Evolutionary conservation across 164 flowering plant genomes (phyloP).

Genomic region (Magnolia kwangsiensis): DNA sequence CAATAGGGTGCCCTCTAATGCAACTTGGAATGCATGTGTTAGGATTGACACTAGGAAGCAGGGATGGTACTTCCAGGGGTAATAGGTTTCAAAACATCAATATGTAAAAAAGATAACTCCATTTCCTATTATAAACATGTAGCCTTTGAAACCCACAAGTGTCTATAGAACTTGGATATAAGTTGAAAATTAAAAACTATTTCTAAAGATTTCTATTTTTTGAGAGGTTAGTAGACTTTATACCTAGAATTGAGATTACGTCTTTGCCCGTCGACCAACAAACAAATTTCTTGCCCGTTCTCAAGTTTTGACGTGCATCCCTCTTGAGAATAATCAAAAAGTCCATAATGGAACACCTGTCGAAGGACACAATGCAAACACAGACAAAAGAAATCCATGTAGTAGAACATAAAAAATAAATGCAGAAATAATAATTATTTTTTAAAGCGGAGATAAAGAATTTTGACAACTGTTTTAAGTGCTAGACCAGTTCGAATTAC

Average conservation of each 20-base stretch:
- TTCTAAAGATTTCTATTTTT: neutral
- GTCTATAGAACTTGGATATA: too few relatives aligned
- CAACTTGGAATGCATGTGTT: neutral
- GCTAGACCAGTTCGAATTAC: neutral
- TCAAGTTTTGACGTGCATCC: slow-evolving; percentile 27
- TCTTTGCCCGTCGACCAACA: slow-evolving; percentile 56
- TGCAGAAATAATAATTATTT: too few relatives aligned
- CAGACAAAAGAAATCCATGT: neutral
- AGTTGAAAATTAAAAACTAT: too few relatives aligned
- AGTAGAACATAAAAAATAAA: neutral
- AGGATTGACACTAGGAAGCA: neutral
- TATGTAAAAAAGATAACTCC: neutral
- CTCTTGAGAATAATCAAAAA: slow-evolving; percentile 31
- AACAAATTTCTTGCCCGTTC: slow-evolving; percentile 44
- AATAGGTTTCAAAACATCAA: neutral
- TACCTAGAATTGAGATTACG: slow-evolving; percentile 78
- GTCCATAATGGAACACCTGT: slow-evolving; percentile 77
- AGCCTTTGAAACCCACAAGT: neutral
- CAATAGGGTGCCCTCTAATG: neutral
- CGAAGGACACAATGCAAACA: neutral
- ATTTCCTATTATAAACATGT: neutral
- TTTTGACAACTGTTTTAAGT: too few relatives aligned
- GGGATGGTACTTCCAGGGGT: neutral
- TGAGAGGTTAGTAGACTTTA: neutral
- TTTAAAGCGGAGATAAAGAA: too few relatives aligned